These are phyloP conservation scores for Diplosphaera chodatii DNA, from an alignment of 139 green algal genomes.

Conservation along the genomic window DNA sequence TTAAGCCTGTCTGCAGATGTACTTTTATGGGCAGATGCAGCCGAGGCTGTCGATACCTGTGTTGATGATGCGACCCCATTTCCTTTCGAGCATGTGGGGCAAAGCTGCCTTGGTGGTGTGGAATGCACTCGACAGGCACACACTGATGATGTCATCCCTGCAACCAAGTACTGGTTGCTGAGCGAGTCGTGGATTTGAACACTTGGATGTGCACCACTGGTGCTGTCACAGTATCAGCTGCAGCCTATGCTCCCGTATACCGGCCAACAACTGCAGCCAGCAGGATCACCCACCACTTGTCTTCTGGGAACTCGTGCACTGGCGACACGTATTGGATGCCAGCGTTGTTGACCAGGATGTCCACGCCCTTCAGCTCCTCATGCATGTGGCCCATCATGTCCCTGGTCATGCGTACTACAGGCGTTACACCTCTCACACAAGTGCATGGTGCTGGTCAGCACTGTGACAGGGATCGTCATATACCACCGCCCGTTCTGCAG, in stretches of 20 bases:
- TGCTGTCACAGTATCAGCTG: too few species aligned
- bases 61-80: conserved; percentile 84
- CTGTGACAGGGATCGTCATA: not conserved
- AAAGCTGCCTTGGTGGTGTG: conserved; percentile 76
- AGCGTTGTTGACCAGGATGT: conserved; percentile 42
- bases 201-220: too few species aligned
- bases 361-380: conserved; percentile 26
- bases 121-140: conserved; percentile 68
- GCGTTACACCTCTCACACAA: too few species aligned
- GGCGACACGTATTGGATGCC: conserved; percentile 81
- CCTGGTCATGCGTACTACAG: too few species aligned
- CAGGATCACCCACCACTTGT: conserved; percentile 64
- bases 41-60: conserved; percentile 28
- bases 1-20: too few species aligned
- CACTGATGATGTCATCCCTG: conserved; percentile 56
- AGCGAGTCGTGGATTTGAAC: too few species aligned
- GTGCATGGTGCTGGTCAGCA: not conserved
- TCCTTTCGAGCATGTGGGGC: conserved; percentile 68
- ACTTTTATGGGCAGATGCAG: too few species aligned
- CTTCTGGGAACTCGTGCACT: conserved; percentile 73
- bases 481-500: not conserved
- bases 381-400: conserved; percentile 41
- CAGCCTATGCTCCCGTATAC: too few species aligned
- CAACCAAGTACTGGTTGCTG: not conserved
- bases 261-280: too few species aligned